A percentile compares a stretch with the other conserved stretches of the same genome.
These are phyloP conservation scores for Vitis cinerea DNA, from an alignment of 164 flowering plant genomes.

Conservation along the genomic window DNA sequence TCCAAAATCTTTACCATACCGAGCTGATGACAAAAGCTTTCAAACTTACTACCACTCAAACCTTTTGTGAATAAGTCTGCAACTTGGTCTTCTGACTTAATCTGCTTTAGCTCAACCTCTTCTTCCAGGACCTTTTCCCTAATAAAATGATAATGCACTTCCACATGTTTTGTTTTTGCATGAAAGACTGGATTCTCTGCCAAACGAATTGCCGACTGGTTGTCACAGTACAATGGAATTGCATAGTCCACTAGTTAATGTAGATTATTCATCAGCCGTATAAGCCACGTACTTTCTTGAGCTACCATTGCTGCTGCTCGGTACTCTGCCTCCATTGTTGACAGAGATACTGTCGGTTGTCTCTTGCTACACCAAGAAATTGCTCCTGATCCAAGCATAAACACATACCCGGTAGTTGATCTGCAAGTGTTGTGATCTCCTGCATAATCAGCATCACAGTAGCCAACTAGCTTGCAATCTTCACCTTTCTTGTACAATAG, in stretches of 20 bases:
- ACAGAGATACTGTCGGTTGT: neutral
- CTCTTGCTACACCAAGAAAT: neutral
- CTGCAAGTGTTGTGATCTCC: neutral
- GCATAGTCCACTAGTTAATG: neutral
- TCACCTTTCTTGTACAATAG: neutral
- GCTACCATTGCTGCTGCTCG: neutral
- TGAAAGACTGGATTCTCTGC: slow-evolving; percentile 1
- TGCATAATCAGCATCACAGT: neutral
- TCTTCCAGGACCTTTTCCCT: slow-evolving; percentile 3
- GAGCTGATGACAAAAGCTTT: neutral
- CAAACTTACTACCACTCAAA: neutral
- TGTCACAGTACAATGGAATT: too few species aligned
- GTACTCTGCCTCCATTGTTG: slow-evolving; percentile 4
- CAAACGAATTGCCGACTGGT: too few species aligned
- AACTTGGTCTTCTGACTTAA: neutral
- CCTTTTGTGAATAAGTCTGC: slow-evolving; percentile 1
- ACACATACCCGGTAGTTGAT: slow-evolving; percentile 1
- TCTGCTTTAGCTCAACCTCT: neutral
- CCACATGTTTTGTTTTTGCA: slow-evolving; percentile 3
- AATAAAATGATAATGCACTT: slow-evolving; percentile 5
- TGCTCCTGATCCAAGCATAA: neutral
- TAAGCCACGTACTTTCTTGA: slow-evolving; percentile 6
- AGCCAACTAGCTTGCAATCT: neutral
- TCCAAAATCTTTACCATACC: neutral
- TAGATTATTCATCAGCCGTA: neutral